phyloP scores from a whole-genome alignment of 345 rosid species.

The Rubroshorea leprosula region DNA sequence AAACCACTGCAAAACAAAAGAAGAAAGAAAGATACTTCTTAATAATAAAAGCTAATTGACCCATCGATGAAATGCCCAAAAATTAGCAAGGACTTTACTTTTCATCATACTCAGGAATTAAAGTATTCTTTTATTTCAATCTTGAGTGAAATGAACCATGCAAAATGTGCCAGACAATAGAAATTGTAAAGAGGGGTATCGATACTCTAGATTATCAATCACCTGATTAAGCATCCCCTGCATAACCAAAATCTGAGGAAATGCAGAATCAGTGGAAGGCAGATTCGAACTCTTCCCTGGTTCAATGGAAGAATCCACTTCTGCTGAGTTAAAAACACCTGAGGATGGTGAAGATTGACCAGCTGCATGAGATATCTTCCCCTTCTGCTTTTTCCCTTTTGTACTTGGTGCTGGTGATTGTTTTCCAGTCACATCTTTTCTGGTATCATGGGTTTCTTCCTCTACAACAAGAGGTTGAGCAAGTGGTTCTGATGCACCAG shows the following conservation, averaged over 20 bases:
- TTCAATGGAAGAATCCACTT: conserved; percentile 45
- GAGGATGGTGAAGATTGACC: conserved; percentile 50
- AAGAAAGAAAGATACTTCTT: too few relatives aligned
- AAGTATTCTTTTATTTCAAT: too few relatives aligned
- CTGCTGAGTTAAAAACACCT: conserved; percentile 45
- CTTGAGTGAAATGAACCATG: too few relatives aligned
- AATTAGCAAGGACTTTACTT: too few relatives aligned
- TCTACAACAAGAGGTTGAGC: conserved; percentile 33
- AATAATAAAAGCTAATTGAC: too few relatives aligned
- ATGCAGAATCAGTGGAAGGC: conserved; percentile 29
- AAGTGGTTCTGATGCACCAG: conserved; percentile 28
- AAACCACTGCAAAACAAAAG: too few relatives aligned
- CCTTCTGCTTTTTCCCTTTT: conserved; percentile 61
- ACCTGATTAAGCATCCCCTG: conserved; percentile 82
- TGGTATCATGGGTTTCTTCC: conserved; percentile 33
- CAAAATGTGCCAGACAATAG: too few relatives aligned
- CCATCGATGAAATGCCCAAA: too few relatives aligned
- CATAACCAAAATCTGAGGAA: conserved; percentile 52
- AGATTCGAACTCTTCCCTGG: conserved; percentile 33
- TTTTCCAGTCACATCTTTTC: conserved; percentile 39
- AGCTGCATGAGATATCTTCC: conserved; percentile 44
- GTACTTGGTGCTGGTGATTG: conserved; percentile 38
- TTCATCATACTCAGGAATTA: too few relatives aligned
- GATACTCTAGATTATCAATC: too few relatives aligned
- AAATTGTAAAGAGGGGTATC: not conserved